A percentile compares a stretch with the other conserved stretches of the same genome.
Conservation (phyloP, 2,329 filamentous ascomycete species). For the Xylaria arbuscula region DNA sequence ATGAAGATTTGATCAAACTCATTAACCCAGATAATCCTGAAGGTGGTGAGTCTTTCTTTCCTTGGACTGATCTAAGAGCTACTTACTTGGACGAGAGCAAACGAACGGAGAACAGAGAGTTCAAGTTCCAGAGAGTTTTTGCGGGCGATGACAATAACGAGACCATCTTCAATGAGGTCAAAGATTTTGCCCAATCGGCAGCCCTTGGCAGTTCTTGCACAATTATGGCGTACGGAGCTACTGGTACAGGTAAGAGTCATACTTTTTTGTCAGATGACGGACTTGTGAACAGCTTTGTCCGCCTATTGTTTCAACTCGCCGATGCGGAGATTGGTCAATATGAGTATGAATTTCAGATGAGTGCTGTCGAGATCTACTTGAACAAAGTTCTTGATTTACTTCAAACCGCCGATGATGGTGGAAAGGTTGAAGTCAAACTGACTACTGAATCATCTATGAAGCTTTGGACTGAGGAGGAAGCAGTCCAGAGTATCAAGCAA, state of each 20-base stretch:
- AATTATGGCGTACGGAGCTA: constrained; percentile 98
- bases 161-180: constrained; percentile 92
- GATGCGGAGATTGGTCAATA: constrained; percentile 82
- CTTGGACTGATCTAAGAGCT: constrained; percentile 85
- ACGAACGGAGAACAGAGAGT: constrained; percentile 78
- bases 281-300: constrained; percentile 60
- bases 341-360: constrained; percentile 85
- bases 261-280: constrained; percentile 85
- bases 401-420: constrained; percentile 65
- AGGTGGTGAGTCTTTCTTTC: constrained; percentile 63
- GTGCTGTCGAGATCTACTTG: constrained; percentile 97
- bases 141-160: constrained; percentile 78
- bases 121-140: constrained; percentile 93
- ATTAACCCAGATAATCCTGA: constrained; percentile 2
- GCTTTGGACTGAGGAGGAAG: constrained; percentile 75
- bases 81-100: constrained; percentile 77
- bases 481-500: constrained; percentile 70
- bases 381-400: constrained; percentile 93
- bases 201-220: constrained; percentile 96
- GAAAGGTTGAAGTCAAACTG: constrained; percentile 89
- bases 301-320: constrained; percentile 80
- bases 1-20: constrained; percentile 61
- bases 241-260: constrained; percentile 92
- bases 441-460: constrained; percentile 49
- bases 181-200: constrained; percentile 90